These are phyloP conservation scores for Evernia prunastri DNA, from an alignment of 495 filamentous ascomycete genomes.

Conservation along the genomic window DNA sequence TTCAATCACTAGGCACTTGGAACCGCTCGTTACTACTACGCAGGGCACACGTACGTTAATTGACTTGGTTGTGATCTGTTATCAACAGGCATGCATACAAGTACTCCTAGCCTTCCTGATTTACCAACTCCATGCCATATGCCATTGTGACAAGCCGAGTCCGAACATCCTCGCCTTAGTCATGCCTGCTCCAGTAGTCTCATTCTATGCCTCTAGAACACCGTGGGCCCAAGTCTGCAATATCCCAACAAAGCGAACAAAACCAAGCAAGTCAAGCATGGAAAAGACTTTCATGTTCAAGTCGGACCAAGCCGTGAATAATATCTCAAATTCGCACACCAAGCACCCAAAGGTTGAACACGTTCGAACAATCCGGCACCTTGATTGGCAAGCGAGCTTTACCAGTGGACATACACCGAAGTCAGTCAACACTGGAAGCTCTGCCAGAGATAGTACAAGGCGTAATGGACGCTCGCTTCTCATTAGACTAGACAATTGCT, in stretches of 20 bases:
- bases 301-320: neutral
- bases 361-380: neutral
- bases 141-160: neutral
- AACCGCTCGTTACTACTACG: neutral
- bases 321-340: neutral
- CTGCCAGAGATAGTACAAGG: neutral
- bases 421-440: slow-evolving; percentile 9
- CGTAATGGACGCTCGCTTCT: neutral
- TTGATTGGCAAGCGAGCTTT: neutral
- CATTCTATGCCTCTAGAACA: neutral
- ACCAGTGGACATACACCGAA: slow-evolving; percentile 8
- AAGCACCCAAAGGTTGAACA: neutral
- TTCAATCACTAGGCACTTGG: neutral
- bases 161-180: neutral
- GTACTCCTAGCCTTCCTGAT: neutral
- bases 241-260: neutral
- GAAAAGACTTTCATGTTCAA: neutral
- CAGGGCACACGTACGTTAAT: neutral
- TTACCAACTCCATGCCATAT: neutral
- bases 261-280: neutral
- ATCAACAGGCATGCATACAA: neutral
- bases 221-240: neutral
- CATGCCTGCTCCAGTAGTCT: neutral
- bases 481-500: neutral
- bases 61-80: neutral